These are phyloP conservation scores for Xylaria sp. DNA, from an alignment of 2,329 filamentous ascomycete genomes.

Conservation along the genomic window DNA sequence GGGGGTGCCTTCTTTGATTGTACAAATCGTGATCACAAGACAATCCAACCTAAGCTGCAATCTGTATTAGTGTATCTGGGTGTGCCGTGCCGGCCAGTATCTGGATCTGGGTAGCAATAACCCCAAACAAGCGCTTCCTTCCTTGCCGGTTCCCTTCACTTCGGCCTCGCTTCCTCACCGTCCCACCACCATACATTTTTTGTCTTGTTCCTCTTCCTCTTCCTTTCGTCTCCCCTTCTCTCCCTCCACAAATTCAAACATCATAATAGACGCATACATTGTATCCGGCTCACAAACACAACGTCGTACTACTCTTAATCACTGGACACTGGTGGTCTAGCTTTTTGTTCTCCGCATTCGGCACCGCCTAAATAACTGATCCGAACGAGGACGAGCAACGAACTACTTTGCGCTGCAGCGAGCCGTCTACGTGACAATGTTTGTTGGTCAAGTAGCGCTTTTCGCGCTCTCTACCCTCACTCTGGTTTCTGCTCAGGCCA, in stretches of 20 bases:
- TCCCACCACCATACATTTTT: background rate
- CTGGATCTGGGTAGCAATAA: conserved; percentile 2
- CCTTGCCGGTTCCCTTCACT: conserved; percentile 20
- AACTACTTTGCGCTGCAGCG: background rate
- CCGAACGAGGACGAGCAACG: background rate
- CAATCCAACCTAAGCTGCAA: background rate
- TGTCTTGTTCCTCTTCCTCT: conserved; percentile 6
- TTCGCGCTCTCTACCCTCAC: conserved; percentile 58
- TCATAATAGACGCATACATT: conserved; percentile 19
- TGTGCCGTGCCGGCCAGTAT: background rate
- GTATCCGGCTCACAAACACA: conserved; percentile 17
- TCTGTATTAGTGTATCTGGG: background rate
- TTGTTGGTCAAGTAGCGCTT: conserved; percentile 50
- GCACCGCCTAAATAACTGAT: conserved; percentile 13
- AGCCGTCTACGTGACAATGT: conserved; percentile 42
- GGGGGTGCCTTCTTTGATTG: background rate
- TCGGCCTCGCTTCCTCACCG: background rate
- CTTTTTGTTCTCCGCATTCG: conserved; percentile 20
- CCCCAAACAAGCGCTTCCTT: conserved; percentile 19
- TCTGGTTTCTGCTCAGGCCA: conserved; percentile 55
- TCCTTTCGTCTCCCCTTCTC: background rate
- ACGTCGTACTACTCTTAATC: conserved; percentile 11
- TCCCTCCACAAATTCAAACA: conserved; percentile 16
- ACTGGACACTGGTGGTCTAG: conserved; percentile 10
- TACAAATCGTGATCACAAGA: background rate